phyloP scores from a whole-genome alignment of 805 yeast species.

The Kurtzmaniella cleridarum region DNA sequence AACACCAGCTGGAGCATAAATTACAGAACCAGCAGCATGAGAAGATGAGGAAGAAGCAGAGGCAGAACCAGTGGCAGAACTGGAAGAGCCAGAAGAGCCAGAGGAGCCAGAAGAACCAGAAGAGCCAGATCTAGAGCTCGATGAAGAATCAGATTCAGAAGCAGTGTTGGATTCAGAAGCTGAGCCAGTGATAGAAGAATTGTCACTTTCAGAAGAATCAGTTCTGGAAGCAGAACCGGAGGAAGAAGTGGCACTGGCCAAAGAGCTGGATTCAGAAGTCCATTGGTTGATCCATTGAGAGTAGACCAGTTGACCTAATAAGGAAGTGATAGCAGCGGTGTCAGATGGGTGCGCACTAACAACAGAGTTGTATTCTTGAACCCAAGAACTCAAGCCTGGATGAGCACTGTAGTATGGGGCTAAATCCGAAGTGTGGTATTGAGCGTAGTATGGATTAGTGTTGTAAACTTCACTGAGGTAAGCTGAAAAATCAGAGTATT shows the following conservation, averaged over 20 bases:
- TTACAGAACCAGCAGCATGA: too few relatives aligned
- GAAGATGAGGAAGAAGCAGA: too few relatives aligned
- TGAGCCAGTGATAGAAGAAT: neutral
- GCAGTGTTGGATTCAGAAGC: neutral
- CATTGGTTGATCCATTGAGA: neutral
- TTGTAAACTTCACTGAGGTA: neutral
- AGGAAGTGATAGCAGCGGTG: neutral
- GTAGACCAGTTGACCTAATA: neutral
- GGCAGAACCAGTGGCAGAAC: too few relatives aligned
- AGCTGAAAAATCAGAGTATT: neutral
- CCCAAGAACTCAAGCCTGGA: neutral
- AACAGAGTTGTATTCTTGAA: neutral
- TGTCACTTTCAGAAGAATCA: neutral
- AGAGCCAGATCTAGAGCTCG: too few relatives aligned
- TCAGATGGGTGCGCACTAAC: neutral
- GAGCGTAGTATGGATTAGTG: neutral
- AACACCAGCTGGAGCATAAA: too few relatives aligned
- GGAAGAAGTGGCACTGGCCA: too few relatives aligned
- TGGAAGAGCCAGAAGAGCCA: too few relatives aligned
- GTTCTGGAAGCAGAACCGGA: neutral
- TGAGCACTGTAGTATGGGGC: neutral
- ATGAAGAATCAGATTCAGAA: neutral
- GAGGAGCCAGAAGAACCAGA: too few relatives aligned
- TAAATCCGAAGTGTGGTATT: neutral
- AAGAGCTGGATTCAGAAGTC: neutral